Conservation (phyloP, 169 alveolate genomes). For the Babesia gibsoni region DNA sequence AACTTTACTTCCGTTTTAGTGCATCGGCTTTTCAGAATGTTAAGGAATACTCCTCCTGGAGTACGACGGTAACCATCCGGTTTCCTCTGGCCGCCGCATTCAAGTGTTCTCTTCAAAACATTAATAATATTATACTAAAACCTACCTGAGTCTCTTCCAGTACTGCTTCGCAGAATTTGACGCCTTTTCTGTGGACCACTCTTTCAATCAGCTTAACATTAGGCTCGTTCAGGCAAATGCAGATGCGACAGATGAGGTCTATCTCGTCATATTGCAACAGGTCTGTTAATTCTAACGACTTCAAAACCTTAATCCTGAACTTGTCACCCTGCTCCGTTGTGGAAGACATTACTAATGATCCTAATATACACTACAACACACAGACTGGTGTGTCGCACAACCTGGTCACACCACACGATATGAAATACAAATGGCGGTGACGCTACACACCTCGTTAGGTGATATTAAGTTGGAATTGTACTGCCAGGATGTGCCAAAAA, state of each 20-base stretch:
- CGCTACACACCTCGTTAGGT: slow-evolving; percentile 78
- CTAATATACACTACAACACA: slow-evolving; percentile 18
- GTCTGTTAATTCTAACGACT: slow-evolving; percentile 33
- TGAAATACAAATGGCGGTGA: slow-evolving; percentile 67
- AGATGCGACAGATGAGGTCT: slow-evolving; percentile 60
- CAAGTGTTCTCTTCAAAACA: slow-evolving; percentile 22
- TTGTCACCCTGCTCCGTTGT: slow-evolving; percentile 24
- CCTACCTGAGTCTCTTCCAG: slow-evolving; percentile 53
- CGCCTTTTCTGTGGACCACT: slow-evolving; percentile 64
- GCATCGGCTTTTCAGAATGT: slow-evolving; percentile 45
- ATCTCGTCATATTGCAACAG: slow-evolving; percentile 52
- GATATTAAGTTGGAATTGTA: slow-evolving; percentile 76
- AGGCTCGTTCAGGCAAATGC: slow-evolving; percentile 55
- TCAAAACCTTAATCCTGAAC: slow-evolving; percentile 29
- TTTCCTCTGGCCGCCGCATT: slow-evolving; percentile 52
- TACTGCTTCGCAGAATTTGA: slow-evolving; percentile 46
- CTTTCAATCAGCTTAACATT: slow-evolving; percentile 61
- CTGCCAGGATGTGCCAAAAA: slow-evolving; percentile 79
- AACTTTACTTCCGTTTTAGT: slow-evolving; percentile 51
- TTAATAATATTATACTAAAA: background rate
- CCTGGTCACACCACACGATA: background rate
- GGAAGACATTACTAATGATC: slow-evolving; percentile 28
- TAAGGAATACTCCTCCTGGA: slow-evolving; percentile 66
- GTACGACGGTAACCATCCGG: slow-evolving; percentile 56
- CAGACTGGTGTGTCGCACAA: background rate